These are phyloP conservation scores for Cryomyces minteri DNA, from an alignment of 495 filamentous ascomycete species.

Conservation along the genomic window DNA sequence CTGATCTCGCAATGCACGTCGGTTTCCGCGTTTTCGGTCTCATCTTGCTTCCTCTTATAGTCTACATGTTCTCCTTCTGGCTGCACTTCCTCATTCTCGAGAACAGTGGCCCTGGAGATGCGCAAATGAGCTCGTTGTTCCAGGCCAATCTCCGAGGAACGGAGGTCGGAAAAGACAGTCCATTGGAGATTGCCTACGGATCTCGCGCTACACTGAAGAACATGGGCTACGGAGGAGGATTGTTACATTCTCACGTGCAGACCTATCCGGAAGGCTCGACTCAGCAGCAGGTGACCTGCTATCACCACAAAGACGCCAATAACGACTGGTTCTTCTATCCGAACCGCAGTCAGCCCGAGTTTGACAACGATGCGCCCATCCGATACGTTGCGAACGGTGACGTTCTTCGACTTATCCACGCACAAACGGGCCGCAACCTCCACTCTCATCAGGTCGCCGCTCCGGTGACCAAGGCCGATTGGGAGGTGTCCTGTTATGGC, in stretches of 20 bases:
- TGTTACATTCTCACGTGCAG: slow-evolving; percentile 95
- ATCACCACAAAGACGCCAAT: slow-evolving; percentile 98
- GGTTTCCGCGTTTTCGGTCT: slow-evolving; percentile 67
- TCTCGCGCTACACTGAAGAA: slow-evolving; percentile 92
- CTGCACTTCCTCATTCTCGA: slow-evolving; percentile 83
- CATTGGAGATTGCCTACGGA: slow-evolving; percentile 74
- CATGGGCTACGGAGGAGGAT: slow-evolving; percentile 95
- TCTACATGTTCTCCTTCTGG: slow-evolving; percentile 92
- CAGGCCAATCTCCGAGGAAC: slow-evolving; percentile 90
- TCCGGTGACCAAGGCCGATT: slow-evolving; percentile 72
- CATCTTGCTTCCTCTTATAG: slow-evolving; percentile 66
- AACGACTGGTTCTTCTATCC: slow-evolving; percentile 99
- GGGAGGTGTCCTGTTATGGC: slow-evolving; percentile 89
- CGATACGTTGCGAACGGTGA: slow-evolving; percentile 64
- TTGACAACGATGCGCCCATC: slow-evolving; percentile 44
- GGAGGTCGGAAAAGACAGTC: slow-evolving; percentile 83
- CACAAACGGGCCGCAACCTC: slow-evolving; percentile 89
- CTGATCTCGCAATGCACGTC: slow-evolving; percentile 58
- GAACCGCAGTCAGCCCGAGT: slow-evolving; percentile 58
- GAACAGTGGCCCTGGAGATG: slow-evolving; percentile 90
- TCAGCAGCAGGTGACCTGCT: slow-evolving; percentile 96
- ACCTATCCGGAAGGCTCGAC: slow-evolving; percentile 85
- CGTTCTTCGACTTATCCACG: slow-evolving; percentile 74
- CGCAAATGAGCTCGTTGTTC: slow-evolving; percentile 98
- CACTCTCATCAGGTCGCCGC: slow-evolving; percentile 84